Conservation (phyloP, 2,329 filamentous ascomycete species). For the Knufia petricola region DNA sequence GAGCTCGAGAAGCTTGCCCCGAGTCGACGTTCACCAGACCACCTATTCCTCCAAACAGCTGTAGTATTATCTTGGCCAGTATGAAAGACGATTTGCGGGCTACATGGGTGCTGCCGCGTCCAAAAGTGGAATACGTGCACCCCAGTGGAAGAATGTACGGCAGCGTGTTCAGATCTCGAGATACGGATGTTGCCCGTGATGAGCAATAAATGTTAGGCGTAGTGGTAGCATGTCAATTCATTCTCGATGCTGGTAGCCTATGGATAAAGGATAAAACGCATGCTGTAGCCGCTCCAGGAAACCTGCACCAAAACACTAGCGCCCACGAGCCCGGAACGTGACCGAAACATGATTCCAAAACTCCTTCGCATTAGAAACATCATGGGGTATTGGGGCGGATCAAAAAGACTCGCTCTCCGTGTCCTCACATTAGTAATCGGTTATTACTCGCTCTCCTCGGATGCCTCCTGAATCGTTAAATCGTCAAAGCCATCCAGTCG, state of each 20-base stretch:
- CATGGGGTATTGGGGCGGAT: not conserved
- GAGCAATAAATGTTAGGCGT: not conserved
- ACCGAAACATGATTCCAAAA: not conserved
- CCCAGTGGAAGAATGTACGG: too few relatives aligned
- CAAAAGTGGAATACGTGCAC: too few relatives aligned
- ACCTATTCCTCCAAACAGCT: too few relatives aligned
- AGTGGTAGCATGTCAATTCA: not conserved
- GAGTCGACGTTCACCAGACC: too few relatives aligned
- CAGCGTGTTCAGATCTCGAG: too few relatives aligned
- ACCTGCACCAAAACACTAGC: not conserved
- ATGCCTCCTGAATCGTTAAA: conserved; percentile 17
- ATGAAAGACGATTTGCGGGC: too few relatives aligned
- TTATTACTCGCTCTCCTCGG: conserved; percentile 12
- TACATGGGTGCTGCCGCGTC: not conserved
- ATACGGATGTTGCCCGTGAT: not conserved
- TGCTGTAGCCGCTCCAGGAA: not conserved
- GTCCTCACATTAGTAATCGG: too few relatives aligned
- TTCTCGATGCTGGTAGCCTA: too few relatives aligned
- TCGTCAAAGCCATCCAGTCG: conserved; percentile 17
- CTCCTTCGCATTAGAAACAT: not conserved
- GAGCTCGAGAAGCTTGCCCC: too few relatives aligned
- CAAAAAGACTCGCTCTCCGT: conserved; percentile 4
- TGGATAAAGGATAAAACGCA: not conserved
- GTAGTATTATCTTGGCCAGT: too few relatives aligned
- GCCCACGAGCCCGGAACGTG: not conserved